Evolutionary conservation across 2,329 filamentous ascomycete genomes (phyloP).

Genomic region (Xylariaceae sp.): DNA sequence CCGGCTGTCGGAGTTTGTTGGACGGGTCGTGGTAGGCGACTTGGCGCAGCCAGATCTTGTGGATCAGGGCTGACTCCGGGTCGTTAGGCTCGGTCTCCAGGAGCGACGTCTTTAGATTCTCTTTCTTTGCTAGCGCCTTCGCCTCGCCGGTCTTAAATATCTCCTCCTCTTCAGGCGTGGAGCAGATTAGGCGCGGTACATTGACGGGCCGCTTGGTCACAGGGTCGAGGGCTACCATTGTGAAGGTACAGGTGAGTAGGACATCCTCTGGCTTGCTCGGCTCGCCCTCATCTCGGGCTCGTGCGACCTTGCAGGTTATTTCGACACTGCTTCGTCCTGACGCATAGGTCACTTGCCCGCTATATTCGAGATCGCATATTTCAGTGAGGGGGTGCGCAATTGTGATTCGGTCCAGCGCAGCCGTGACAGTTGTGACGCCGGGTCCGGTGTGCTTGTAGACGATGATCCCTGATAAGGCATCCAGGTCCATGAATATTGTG

Average conservation of each 20-base stretch:
- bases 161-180: conserved; percentile 68
- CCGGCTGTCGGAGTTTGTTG: conserved; percentile 41
- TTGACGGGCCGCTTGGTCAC: conserved; percentile 69
- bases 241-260: conserved; percentile 63
- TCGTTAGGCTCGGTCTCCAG: conserved; percentile 72
- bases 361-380: conserved; percentile 79
- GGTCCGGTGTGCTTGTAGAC: conserved; percentile 72
- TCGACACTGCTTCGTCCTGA: conserved; percentile 76
- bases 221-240: conserved; percentile 77
- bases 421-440: conserved; percentile 57
- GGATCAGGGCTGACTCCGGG: conserved; percentile 73
- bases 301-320: conserved; percentile 75
- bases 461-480: conserved; percentile 77
- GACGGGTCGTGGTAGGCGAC: conserved; percentile 61
- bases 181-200: conserved; percentile 58
- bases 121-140: conserved; percentile 64
- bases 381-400: conserved; percentile 75
- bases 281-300: conserved; percentile 65
- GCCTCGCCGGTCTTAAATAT: conserved; percentile 69
- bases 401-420: conserved; percentile 56
- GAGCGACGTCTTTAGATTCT: conserved; percentile 64
- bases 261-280: conserved; percentile 51
- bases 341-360: conserved; percentile 67
- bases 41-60: conserved; percentile 74
- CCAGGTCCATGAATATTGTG: conserved; percentile 79